Evolutionary conservation across 2,329 filamentous ascomycete genomes (phyloP), one percentile per base, ranked within the genome.

Genomic region (Epichloe gansuensis): DNA sequence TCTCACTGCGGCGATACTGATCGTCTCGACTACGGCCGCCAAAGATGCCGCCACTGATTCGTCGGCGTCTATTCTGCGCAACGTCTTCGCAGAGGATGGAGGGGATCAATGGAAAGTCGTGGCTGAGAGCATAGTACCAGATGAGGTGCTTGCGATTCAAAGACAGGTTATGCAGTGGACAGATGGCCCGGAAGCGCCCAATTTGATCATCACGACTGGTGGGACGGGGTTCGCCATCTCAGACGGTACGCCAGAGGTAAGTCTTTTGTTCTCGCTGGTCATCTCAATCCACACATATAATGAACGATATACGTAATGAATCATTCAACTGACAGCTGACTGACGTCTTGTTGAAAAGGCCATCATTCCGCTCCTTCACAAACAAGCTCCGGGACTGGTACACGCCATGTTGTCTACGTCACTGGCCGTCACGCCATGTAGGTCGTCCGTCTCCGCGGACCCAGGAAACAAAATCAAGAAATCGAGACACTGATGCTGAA

Each of bases 361-460:
- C 49, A 78, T 96, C n/a, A 71, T 76, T 13, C 80, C 84, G 5
- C 69, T 97, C 41, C 74, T 97, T 43, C 83, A 95, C 62, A 89
- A 86, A 64, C 81, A 91, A 66, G 93, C 93, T 0, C 82, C 89
- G 0, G 93, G 93, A 1, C 74, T 98, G 48, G 85, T 96, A n/a
- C 90, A 98, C 69, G 89, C 83, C 57, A 98, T 98, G 91, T 74
- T 98, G 42, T 76, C 89, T 5, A 76, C 87, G 21, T 97, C 91
- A 1, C 72, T 95, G 15, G 74, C 80, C 43, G 82, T 97, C 36
- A 98, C 93, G 3, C 90, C 91, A 46, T 98, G 89, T 95, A 72
- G 72, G 86, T 40, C 15, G 5, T 38, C 6, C 35, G 7, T 9
- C 21, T 17, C 17, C 36, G 21, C 17, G 15, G 6, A 25, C 13